phyloP scores from a whole-genome alignment of 2,329 filamentous ascomycete genomes.

The Calonectria leucothoes region DNA sequence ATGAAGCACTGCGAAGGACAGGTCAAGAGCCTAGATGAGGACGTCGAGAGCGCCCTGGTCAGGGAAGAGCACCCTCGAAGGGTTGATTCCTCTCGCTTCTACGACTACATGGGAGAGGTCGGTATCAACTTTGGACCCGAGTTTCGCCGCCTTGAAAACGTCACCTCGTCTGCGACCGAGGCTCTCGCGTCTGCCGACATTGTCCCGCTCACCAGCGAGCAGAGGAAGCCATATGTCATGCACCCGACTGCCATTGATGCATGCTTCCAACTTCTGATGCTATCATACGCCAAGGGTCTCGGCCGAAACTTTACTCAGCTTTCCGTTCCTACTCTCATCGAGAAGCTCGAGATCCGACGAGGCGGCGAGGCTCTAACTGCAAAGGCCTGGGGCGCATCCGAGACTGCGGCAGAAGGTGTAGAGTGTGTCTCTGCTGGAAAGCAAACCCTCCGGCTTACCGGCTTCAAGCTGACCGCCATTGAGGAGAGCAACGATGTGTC shows the following conservation, averaged over 20 bases:
- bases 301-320: slow-evolving; percentile 33
- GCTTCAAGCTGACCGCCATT: slow-evolving; percentile 38
- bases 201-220: slow-evolving; percentile 19
- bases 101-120: slow-evolving; percentile 40
- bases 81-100: slow-evolving; percentile 36
- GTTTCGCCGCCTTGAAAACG: slow-evolving; percentile 42
- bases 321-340: slow-evolving; percentile 42
- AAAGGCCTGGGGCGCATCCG: background rate
- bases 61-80: slow-evolving; percentile 26
- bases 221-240: slow-evolving; percentile 45
- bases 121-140: slow-evolving; percentile 47
- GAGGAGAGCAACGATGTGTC: slow-evolving; percentile 31
- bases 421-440: background rate
- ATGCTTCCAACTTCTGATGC: slow-evolving; percentile 9
- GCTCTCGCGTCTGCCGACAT: slow-evolving; percentile 34
- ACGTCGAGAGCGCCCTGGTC: background rate
- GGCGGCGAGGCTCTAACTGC: background rate
- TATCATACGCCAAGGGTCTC: slow-evolving; percentile 33
- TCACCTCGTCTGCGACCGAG: slow-evolving; percentile 22
- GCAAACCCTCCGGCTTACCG: background rate
- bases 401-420: background rate
- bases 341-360: slow-evolving; percentile 20
- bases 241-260: slow-evolving; percentile 46
- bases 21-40: slow-evolving; percentile 7
- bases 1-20: slow-evolving; percentile 25